Conservation (phyloP, 2,329 filamentous ascomycete genomes). For the Calonectria ilicicola region DNA sequence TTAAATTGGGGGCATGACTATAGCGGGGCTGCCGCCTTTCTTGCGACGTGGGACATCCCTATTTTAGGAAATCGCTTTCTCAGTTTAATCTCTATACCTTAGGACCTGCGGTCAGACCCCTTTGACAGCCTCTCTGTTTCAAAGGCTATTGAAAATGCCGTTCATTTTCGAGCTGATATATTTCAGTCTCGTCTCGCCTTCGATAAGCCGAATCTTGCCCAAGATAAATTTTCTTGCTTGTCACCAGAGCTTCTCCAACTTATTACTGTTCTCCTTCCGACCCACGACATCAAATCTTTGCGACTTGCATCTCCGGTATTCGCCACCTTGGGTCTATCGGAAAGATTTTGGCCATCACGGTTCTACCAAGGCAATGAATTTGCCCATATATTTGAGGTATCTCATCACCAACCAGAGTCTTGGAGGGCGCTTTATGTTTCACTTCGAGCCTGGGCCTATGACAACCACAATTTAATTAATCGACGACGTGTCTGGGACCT, state of each 20-base stretch:
- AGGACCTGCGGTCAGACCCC: constrained; percentile 12
- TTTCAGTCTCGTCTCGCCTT: constrained; percentile 8
- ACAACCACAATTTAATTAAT: constrained; percentile 19
- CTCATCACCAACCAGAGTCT: constrained; percentile 7
- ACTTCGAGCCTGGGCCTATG: background rate
- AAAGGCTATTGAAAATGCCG: background rate
- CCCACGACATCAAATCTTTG: constrained; percentile 20
- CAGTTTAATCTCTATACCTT: background rate
- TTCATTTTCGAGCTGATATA: background rate
- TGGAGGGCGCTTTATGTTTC: constrained; percentile 20
- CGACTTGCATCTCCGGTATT: constrained; percentile 28
- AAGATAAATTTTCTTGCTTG: constrained; percentile 21
- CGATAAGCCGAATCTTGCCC: background rate
- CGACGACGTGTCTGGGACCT: constrained; percentile 24
- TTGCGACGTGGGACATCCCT: background rate
- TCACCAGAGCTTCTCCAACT: constrained; percentile 27
- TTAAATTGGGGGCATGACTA: constrained; percentile 33
- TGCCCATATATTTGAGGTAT: constrained; percentile 17
- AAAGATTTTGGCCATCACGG: constrained; percentile 31
- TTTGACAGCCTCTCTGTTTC: constrained; percentile 6
- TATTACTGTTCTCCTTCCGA: constrained; percentile 14
- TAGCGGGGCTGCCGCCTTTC: background rate
- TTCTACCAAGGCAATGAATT: constrained; percentile 26
- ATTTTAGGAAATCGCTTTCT: background rate
- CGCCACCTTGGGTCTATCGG: constrained; percentile 16